Evolutionary conservation across 768 basidiomycete species (phyloP), one percentile per base, ranked within the genome.

Genomic region (Amanita polypyramis): DNA sequence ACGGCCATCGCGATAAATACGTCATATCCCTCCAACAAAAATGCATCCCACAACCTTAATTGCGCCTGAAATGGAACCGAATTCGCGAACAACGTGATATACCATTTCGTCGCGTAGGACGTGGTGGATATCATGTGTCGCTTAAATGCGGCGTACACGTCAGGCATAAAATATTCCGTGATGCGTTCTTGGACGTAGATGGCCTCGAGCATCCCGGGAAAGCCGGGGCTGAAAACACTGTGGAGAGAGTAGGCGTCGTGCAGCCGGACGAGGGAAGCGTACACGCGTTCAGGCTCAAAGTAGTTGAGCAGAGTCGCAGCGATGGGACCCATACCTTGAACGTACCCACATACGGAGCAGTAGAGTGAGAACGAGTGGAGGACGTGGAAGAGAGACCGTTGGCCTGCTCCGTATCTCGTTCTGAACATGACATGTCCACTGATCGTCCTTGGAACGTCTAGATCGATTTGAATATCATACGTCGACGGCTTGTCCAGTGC

Each of bases 261-360:
- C 6, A 99, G 66, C n/a, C 83, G 80, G 37, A 92, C 82, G 38
- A 98, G 75, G 21, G 82, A 75, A 3, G 85, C 79, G 59, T 93
- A 96, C 4, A 82, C 86, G 45, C 82, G 82, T 66, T 92, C 88
- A 6, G 96, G 91, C 53, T 85, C 83, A 61, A 92, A 85, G 62
- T 98, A 98, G 66, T 87, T 93, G 10, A 97, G 75, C 17, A 99
- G 73, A 1, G 93, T 97, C 1, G 94, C 88, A 0, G 95, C 91
- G 49, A 99, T 88, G 5, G 95, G 89, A 2, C 96, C 94, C 96
- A 99, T 99, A 51, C 96, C 96, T 67, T 99, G 96, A 34, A 94
- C 93, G 61, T 99, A 99, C 12, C 95, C 95, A 52, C 96, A 98
- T 9, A 75, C 70, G 14, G 70, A 62, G 65, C 95, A 97, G n/a